A percentile compares a stretch with the other conserved stretches of the same genome.
phyloP scores from a whole-genome alignment of 768 basidiomycete species.

The Pisolithus microcarpus region DNA sequence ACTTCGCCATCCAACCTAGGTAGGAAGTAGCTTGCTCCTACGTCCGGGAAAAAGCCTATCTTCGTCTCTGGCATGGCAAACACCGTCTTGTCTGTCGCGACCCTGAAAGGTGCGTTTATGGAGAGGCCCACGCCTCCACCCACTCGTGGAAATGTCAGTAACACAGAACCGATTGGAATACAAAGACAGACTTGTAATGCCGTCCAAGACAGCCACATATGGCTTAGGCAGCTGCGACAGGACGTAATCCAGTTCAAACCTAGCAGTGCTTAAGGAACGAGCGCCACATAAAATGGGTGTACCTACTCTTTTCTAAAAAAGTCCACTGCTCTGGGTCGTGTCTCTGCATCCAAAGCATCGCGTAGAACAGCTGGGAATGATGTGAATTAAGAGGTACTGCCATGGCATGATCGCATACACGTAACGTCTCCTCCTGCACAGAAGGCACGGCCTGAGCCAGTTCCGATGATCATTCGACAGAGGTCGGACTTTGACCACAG shows the following conservation, averaged over 20 bases:
- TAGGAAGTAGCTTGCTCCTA: conserved; percentile 86
- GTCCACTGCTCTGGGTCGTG: conserved; percentile 58
- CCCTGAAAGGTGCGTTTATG: conserved; percentile 77
- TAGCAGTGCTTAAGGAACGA: conserved; percentile 23
- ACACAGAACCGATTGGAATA: conserved; percentile 8
- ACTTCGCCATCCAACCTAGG: conserved; percentile 85
- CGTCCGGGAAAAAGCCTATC: conserved; percentile 87
- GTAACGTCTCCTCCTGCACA: conserved; percentile 95
- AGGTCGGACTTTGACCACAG: conserved; percentile 71
- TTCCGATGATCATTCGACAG: conserved; percentile 65
- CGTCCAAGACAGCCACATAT: conserved; percentile 89
- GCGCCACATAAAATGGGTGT: conserved; percentile 6
- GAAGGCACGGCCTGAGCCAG: conserved; percentile 70
- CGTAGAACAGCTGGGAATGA: conserved; percentile 45
- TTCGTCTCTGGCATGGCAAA: conserved; percentile 98
- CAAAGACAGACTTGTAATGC: conserved; percentile 68
- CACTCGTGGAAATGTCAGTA: conserved; percentile 44
- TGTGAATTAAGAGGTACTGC: conserved; percentile 2
- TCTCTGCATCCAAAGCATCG: conserved; percentile 42
- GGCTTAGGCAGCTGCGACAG: conserved; percentile 70
- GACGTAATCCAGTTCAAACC: conserved; percentile 75
- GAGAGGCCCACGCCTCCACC: conserved; percentile 92
- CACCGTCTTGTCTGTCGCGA: conserved; percentile 86
- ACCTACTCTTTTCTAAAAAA: conserved; percentile 90
- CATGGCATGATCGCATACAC: conserved; percentile 41